Evolutionary conservation across 2,329 filamentous ascomycete species (phyloP), one percentile per base, ranked within the genome.

Genomic region (Cryphonectria parasitica): DNA sequence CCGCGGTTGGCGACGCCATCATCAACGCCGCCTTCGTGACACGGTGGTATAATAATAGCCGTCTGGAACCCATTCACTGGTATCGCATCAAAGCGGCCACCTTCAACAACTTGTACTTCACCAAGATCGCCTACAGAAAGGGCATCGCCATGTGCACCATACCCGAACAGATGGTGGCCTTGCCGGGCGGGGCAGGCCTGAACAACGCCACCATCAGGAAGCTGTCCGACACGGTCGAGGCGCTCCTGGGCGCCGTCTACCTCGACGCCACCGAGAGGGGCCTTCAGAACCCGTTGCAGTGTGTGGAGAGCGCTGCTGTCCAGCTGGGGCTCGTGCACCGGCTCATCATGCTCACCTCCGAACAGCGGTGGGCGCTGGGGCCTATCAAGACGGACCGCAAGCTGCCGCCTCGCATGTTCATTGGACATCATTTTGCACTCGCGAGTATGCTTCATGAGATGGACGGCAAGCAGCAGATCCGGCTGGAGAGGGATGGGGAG

Each of bases 141-240:
- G 70, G 70, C 39, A 58, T 71, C 8, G 63, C 68, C 49, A 15
- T 19, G 25, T 41, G 39, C 41, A 41, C 52, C n/a, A 62, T 71
- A 34, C 67, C 70, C 2, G 11, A 63, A 3, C 41, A 45, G 41
- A 58, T 45, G 61, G n/a, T 64, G 39, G 36, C 36, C 36, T 1
- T 64, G n/a, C 61, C 25, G 22, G 45, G 61, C 22, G 52, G 41
- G 52, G 25, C 52, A 2, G 56, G 15, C 2, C 5, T 13, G 0
- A 64, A 56, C 31, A 22, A 39, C 22, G 17, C 10, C 39, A 13
- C 28, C 11, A 34, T 52, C 41, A 7, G 41, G 17, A 52, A 13
- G n/a, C 41, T 71, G 56, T 68, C 70, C 10, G 60, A 64, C 15
- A 69, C 67, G 22, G 15, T 71, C 60, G 70, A 71, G 43, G 70